A percentile compares a stretch with the other conserved stretches of the same genome.
Conservation (phyloP, 225 moss, liverwort and hornwort species). For the Physcomitrium patens region DNA sequence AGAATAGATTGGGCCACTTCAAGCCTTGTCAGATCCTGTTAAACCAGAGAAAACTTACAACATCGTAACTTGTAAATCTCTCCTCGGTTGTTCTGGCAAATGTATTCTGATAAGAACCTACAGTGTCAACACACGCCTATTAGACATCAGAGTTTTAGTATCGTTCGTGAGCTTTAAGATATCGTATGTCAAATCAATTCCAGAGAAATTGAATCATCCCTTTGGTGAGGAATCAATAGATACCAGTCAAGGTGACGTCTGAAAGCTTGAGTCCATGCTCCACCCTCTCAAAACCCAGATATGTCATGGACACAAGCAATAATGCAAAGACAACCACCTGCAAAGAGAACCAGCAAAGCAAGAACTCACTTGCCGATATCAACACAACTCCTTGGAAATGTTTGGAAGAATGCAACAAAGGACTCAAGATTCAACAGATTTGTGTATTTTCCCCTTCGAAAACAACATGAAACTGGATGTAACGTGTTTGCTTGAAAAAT, state of each 20-base stretch:
- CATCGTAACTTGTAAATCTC: conserved; percentile 77
- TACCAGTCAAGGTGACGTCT: conserved; percentile 89
- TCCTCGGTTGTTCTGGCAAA: conserved; percentile 84
- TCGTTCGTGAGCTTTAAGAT: background rate
- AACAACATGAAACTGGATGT: too few species aligned
- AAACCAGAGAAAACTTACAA: conserved; percentile 53
- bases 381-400: too few species aligned
- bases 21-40: background rate
- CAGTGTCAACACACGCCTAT: conserved; percentile 6
- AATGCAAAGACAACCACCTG: conserved; percentile 70
- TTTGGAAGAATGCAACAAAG: too few species aligned
- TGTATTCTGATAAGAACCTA: conserved; percentile 94
- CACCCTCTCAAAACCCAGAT: conserved; percentile 84
- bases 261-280: conserved; percentile 86
- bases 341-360: conserved; percentile 10
- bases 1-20: too few species aligned
- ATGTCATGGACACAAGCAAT: conserved; percentile 76
- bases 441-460: too few species aligned
- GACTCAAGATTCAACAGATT: too few species aligned
- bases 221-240: background rate
- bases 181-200: background rate
- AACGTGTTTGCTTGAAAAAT: too few species aligned
- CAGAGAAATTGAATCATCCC: background rate
- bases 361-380: background rate
- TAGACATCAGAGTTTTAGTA: background rate